Base-by-base conservation (phyloP, 2,329 filamentous ascomycete species). In the Penicillium sp. region DNA sequence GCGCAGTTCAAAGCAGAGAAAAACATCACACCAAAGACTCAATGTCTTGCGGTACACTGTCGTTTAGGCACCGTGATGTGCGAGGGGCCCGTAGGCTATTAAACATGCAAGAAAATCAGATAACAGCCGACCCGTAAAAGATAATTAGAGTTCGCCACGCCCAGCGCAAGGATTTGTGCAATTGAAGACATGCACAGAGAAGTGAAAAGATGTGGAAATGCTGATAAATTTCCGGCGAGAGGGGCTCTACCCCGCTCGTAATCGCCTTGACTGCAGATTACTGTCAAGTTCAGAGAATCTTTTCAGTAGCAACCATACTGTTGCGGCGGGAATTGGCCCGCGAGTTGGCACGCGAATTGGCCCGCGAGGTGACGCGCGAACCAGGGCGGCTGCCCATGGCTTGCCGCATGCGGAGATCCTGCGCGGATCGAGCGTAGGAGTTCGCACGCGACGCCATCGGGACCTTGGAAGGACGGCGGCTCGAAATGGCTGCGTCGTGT, bases 401-500 rank as follows among this genome's bases (percentile, higher is more conserved):
- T 43, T 69, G 66, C n/a, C 68, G 70, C 38, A 73, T 64, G 34
- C 70, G 67, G 31, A 72, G 57, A 47, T 72, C 69, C 47, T 73
- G 71, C 49, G 70, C 69, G 4, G 71, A 72, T 16, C 71, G 65
- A n/a, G 68, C 71, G 52, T 70, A 70, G 1, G 71, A 73, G 49
- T 66, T 70, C 39, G 68, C 69, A n/a, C 70, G 61, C 10, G 70
- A 72, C 10, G 58, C 60, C 21, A 66, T 65, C 0, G 68, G 70
- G 6, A 74, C 58, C 45, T 68, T 69, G 15, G 71, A 73, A 1
- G 65, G 55, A 10, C 65, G 64, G 26, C 66, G 67, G 23, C 65
- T 64, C 15, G 68, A 50, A 16, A 58, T 59, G 33, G 72, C 65
- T 18, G 67, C 53, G 21, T 72, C 68, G 15, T 66, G 56, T 29